Evolutionary conservation across 139 green algal genomes (phyloP).

Genomic region (Coelastrella sp.): DNA sequence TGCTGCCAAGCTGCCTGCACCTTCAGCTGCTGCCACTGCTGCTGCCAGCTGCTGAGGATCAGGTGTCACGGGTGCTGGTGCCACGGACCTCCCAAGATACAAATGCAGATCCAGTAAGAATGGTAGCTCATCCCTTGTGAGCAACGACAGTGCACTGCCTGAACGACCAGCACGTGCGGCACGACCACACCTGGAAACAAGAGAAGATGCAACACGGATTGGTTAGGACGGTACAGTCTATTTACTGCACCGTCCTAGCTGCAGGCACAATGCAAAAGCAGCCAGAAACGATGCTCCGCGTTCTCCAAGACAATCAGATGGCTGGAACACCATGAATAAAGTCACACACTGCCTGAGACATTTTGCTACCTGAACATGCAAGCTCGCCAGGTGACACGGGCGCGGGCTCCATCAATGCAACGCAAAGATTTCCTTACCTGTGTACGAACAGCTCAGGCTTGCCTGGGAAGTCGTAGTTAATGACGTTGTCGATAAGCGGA

Average conservation of each 20-base stretch:
- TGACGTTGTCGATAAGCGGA: constrained; percentile 97
- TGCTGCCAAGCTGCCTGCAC: neutral
- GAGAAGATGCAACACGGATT: too few species aligned
- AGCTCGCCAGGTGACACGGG: too few species aligned
- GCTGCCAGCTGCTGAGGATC: constrained; percentile 17
- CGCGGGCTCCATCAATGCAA: too few species aligned
- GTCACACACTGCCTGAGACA: too few species aligned
- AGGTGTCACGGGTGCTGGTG: constrained; percentile 17
- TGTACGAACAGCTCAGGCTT: constrained; percentile 98
- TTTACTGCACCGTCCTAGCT: too few species aligned
- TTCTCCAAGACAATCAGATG: too few species aligned
- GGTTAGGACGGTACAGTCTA: too few species aligned
- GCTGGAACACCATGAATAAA: too few species aligned
- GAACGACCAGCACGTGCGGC: constrained; percentile 77
- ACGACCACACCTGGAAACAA: constrained; percentile 79
- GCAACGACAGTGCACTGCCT: constrained; percentile 82
- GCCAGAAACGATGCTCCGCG: too few species aligned
- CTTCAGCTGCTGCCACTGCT: constrained; percentile 24
- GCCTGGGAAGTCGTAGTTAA: constrained; percentile 97
- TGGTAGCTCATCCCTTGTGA: constrained; percentile 85
- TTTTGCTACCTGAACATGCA: too few species aligned
- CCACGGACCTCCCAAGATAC: constrained; percentile 81
- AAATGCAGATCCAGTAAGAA: constrained; percentile 98
- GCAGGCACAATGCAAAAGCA: too few species aligned
- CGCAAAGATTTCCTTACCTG: constrained; percentile 50